Evolutionary conservation across 2,329 filamentous ascomycete species (phyloP).

Genomic region (Pseudocercospora fijiensis): DNA sequence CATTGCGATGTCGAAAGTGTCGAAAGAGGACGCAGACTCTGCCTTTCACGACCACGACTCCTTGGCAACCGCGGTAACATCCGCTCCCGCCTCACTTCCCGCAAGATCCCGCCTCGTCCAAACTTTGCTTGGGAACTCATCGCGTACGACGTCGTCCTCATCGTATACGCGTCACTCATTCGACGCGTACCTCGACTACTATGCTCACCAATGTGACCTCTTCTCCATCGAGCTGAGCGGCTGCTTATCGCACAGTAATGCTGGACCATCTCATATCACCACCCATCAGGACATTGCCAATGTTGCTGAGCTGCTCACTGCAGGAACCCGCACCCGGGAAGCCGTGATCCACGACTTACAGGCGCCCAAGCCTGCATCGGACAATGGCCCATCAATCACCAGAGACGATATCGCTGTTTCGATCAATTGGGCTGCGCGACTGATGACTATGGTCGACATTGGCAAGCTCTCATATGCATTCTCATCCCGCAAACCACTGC

Average conservation of each 20-base stretch:
- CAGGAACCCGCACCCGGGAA: not conserved
- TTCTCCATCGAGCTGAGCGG: conserved; percentile 12
- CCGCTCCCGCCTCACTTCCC: conserved; percentile 2
- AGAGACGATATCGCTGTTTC: not conserved
- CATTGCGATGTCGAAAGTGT: not conserved
- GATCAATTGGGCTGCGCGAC: conserved; percentile 8
- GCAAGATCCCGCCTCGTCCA: not conserved
- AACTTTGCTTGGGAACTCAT: not conserved
- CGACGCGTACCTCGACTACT: conserved; percentile 12
- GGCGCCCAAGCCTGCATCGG: not conserved
- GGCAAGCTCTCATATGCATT: conserved; percentile 7
- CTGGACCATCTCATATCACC: not conserved
- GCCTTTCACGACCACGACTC: no score
- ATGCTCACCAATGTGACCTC: conserved; percentile 13
- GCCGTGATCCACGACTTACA: not conserved
- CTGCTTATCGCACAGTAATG: not conserved
- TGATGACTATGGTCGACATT: conserved; percentile 9
- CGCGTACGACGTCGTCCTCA: no score
- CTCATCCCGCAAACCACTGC: conserved; percentile 9
- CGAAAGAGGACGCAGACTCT: not conserved
- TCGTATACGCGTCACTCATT: no score
- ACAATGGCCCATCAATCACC: not conserved
- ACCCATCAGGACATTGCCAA: conserved; percentile 11
- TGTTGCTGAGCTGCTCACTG: conserved; percentile 3
- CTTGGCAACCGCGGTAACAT: not conserved